phyloP scores from a whole-genome alignment of 2,329 filamentous ascomycete genomes.

The Epicoccum nigrum region DNA sequence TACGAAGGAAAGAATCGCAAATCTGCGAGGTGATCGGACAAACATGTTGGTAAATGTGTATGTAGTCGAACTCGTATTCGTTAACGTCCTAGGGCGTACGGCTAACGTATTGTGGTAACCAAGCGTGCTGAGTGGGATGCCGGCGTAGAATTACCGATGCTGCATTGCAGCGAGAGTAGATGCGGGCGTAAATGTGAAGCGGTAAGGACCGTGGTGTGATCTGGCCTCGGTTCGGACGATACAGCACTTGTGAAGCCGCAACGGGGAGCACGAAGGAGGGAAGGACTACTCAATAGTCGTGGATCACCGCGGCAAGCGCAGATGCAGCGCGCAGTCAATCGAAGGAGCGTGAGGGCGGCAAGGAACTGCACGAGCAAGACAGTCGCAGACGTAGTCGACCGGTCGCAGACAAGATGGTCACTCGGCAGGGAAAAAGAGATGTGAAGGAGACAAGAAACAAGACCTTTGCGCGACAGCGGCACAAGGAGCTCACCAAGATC shows the following conservation, averaged over 20 bases:
- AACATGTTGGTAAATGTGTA: conserved; percentile 34
- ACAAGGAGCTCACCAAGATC: conserved; percentile 3
- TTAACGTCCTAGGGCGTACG: conserved; percentile 19
- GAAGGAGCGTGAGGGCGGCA: neutral
- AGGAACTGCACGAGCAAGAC: neutral
- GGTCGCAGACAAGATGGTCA: neutral
- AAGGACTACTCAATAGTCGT: conserved; percentile 8
- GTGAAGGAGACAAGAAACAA: conserved; percentile 10
- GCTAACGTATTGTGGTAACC: conserved; percentile 26
- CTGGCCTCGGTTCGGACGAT: neutral
- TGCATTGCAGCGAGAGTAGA: conserved; percentile 26
- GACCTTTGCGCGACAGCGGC: neutral
- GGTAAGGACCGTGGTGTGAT: conserved; percentile 15
- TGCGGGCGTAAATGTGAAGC: conserved; percentile 5
- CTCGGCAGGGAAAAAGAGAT: neutral
- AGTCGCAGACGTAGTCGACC: conserved; percentile 2
- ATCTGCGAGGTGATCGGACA: conserved; percentile 46
- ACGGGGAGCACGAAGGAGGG: conserved; percentile 2
- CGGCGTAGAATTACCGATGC: conserved; percentile 26
- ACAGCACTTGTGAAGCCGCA: conserved; percentile 11
- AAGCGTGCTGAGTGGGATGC: conserved; percentile 14
- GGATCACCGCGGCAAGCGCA: neutral
- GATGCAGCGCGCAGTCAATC: conserved; percentile 1
- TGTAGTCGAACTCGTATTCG: conserved; percentile 30
- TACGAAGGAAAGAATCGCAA: conserved; percentile 45